Evolutionary conservation across 108 stramenopile species (phyloP), one percentile per base, ranked within the genome.

Genomic region (Fragilariopsis cylindrus): DNA sequence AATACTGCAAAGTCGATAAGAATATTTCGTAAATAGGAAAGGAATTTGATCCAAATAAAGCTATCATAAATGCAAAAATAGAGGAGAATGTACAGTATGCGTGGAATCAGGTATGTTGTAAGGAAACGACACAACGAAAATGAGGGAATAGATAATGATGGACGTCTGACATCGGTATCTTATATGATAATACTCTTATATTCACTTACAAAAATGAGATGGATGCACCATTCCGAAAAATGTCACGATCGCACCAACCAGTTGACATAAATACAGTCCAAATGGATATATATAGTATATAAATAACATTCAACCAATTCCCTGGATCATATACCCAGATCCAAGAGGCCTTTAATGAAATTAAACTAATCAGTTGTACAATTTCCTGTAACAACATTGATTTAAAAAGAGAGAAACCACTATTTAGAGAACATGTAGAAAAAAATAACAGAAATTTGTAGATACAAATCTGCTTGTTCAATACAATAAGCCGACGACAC

Each of bases 1-100:
- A 88, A 85, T 40, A 88, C 84, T 6, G 84, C 82, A 64, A 88
- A 88, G 30, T 85, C 84, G 70, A 88, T 84, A 52, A 85, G 56
- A 76, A 82, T 81, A 50, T 77, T 80, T 69, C 78, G 45, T 4
- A 88, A 58, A 65, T 84, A 88, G 48, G 73, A 60, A 46, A 85
- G 56, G 15, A 85, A 72, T 50, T 84, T 84, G 57, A 75, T 50
- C 82, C 82, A 85, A 0, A 88, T 12, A 40, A 88, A 47, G 16
- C 57, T 30, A 30, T 30, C 30, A 30, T 30, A 30, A 2, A 30
- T 30, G 30, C 30, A 30, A 30, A 30, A 30, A 30, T 30, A 30
- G 30, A 39, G 44, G 30, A 30, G 1, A 30, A 30, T 30, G 30
- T 30, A 30, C 30, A 30, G 30, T 30, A 30, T 30, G 30, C 2